These are phyloP conservation scores for Ramalina peruviana DNA, from an alignment of 495 filamentous ascomycete genomes.

Conservation along the genomic window DNA sequence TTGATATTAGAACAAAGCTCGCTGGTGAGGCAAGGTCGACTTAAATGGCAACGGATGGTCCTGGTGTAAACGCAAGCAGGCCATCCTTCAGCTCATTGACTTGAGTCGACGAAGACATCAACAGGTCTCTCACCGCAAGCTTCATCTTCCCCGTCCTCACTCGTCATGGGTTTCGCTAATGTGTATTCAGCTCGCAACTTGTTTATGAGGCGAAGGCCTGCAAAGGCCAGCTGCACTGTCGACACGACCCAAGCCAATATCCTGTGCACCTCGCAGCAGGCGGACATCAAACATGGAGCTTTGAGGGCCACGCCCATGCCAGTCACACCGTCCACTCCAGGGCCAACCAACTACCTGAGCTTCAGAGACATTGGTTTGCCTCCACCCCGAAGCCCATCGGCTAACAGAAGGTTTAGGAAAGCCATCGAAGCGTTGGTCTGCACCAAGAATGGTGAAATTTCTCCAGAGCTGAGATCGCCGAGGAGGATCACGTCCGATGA, in stretches of 20 bases:
- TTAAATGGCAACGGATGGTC: too few relatives aligned
- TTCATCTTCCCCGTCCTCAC: too few relatives aligned
- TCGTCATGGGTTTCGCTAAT: too few relatives aligned
- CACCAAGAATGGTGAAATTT: not conserved
- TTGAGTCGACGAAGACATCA: too few relatives aligned
- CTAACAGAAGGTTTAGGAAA: not conserved
- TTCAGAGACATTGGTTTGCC: not conserved
- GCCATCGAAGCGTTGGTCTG: not conserved
- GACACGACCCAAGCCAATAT: not conserved
- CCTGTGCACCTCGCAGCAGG: not conserved
- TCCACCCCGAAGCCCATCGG: not conserved
- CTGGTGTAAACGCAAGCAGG: too few relatives aligned
- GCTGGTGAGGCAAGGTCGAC: too few relatives aligned
- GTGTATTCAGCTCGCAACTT: too few relatives aligned
- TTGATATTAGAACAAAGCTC: too few relatives aligned
- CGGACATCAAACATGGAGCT: not conserved
- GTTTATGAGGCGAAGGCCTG: not conserved
- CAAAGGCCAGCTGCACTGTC: not conserved
- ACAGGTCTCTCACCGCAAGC: too few relatives aligned
- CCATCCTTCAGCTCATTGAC: too few relatives aligned
- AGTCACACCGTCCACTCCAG: not conserved
- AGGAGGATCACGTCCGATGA: not conserved
- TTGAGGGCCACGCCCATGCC: not conserved
- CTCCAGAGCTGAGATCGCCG: not conserved
- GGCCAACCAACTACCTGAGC: conserved; percentile 1